Base-by-base conservation (phyloP, 768 basidiomycete genomes). In the Pluteus cervinus region DNA sequence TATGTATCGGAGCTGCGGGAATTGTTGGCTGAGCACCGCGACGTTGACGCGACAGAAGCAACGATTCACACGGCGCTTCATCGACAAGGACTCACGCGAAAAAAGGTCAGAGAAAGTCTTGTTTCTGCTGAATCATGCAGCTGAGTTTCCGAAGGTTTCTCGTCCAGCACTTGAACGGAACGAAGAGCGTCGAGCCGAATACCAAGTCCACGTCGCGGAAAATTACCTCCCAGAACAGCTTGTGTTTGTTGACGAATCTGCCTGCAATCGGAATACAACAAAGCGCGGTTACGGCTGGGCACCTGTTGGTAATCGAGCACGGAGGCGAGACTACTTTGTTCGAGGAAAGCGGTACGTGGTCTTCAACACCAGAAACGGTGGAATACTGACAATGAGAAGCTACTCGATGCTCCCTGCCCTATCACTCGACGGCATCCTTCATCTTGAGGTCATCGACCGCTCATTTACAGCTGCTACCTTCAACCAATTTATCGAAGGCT, bases 321-420 rank as follows among this genome's bases (percentile, higher is more conserved):
- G 45, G 6, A 40, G 51, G 11, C 33, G 37, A 8, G 56, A 53
- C 28, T 52, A 43, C 20, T 65, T 64, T 43, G 44, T 55, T 5
- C 43, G 48, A 12, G 60, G 61, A 7, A 35, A 38, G 7, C 37
- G 29, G 48, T 49, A 34, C 14, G 44, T 39, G 8, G 16, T 14
- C 7, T 29, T 58, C 8, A 31, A 47, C 11, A 41, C 40, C 4
- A 23, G 16, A 26, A 23, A 14, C 11, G 4, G 4, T 17, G 18
- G 7, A 12, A 10, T 18, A 46, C 44, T 5, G 23, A 51, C 18
- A 17, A 11, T 29, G 37, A 33, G 45, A 24, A 63, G 62, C 24
- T 62, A 54, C 38, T 57, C 55, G 21, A 47, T 57, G 15, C 44
- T 64, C 17, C 58, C 59, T 4, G 50, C 50, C 5, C 29, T 57